phyloP scores from a whole-genome alignment of 805 yeast genomes.

The Wickerhamiella lipophila region DNA sequence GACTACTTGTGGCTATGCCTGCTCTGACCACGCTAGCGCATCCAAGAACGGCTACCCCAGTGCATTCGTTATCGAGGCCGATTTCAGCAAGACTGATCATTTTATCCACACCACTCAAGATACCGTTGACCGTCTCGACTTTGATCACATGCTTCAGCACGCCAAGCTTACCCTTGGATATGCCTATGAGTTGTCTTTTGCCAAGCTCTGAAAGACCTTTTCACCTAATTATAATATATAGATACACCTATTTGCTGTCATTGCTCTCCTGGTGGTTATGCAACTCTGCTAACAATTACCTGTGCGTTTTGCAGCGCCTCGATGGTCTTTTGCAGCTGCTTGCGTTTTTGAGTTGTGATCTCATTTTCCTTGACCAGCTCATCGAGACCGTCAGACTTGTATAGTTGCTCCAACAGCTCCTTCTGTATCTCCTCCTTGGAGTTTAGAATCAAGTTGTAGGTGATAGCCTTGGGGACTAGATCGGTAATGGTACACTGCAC shows the following conservation, averaged over 20 bases:
- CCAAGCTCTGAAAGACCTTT: neutral
- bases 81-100: constrained; percentile 48
- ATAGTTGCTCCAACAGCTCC: constrained; percentile 76
- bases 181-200: constrained; percentile 46
- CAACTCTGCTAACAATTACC: constrained; percentile 49
- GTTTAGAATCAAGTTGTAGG: constrained; percentile 74
- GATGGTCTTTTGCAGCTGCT: constrained; percentile 89
- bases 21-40: constrained; percentile 89
- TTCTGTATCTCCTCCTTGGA: constrained; percentile 82
- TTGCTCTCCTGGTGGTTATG: neutral
- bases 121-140: constrained; percentile 66
- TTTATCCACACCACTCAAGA: constrained; percentile 69
- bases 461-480: constrained; percentile 86
- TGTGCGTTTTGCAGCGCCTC: constrained; percentile 80
- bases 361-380: constrained; percentile 86
- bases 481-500: constrained; percentile 91
- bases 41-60: constrained; percentile 72
- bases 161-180: constrained; percentile 64
- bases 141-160: constrained; percentile 70
- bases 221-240: neutral
- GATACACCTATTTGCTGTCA: no score
- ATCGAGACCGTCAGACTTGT: constrained; percentile 55
- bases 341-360: constrained; percentile 80
- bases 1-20: constrained; percentile 79
- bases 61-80: constrained; percentile 69